Base-by-base conservation (phyloP, 176 grass and related monocot species). In the Elymus sibiricus region DNA sequence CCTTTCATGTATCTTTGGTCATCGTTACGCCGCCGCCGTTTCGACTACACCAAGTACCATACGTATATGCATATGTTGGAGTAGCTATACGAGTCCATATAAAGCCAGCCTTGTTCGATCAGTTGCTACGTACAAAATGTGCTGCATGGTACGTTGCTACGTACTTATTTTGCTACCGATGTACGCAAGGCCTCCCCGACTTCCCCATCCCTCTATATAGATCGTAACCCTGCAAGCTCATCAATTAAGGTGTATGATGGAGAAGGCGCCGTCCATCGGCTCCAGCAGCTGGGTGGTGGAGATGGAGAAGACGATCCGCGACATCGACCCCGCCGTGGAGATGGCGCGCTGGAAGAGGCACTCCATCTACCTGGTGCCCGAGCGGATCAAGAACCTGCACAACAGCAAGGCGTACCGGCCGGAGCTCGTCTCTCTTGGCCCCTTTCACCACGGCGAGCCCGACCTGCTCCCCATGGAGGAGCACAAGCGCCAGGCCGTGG, bases 401-500 rank as follows among this genome's bases (percentile, higher is more conserved):
- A 87, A 78, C 29, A 26, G 0, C 1, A 53, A 78, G 9, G 88
- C 91, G 5, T 95, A 87, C 56, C 32, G 1, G 9, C 91, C 89
- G 1, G 67, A 29, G 81, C 3, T 89, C 1, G 86, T 91, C 11
- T 95, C 94, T 4, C 60, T 91, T 11, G 94, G 88, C 3, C 94
- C 90, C 0, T 90, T 90, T 13, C 88, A 95, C 86, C 79, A 88
- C 47, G 78, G 87, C 29, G 82, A 88, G 5, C 31, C 62, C 11
- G 17, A 75, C 1, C 60, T 95, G 16, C 9, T 27, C 4, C 83
- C 86, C 55, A 92, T 95, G 80, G 93, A 95, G 70, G 59, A 85
- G 66, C 89, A 94, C 84, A 94, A 94, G 85, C 78, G 44, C 21
- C 70, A 82, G 4, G 80, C 93, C 0, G 70, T 89, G 12, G 59